Percentiles rank a stretch among this genome's conserved stretches.
Evolutionary conservation across 768 basidiomycete species (phyloP).

Genomic region (Cystobasidium tubakii): DNA sequence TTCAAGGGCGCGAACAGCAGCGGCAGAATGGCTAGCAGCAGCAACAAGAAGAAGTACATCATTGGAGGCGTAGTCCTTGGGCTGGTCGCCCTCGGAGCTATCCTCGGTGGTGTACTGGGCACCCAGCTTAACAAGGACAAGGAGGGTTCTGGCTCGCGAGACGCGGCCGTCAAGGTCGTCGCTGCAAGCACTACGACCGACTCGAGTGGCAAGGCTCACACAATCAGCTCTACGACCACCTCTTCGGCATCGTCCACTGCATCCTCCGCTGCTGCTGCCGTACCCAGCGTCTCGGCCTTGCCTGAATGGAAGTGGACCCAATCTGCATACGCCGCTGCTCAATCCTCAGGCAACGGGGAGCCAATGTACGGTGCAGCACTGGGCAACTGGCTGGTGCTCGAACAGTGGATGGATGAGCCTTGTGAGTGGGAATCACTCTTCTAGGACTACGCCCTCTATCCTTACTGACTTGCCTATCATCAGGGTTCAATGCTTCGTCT

Average conservation of each 20-base stretch:
- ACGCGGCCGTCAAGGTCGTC: background rate
- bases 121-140: conserved; percentile 13
- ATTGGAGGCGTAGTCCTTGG: conserved; percentile 1
- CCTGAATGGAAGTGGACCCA: conserved; percentile 34
- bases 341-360: background rate
- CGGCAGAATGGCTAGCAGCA: background rate
- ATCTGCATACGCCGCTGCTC: conserved; percentile 21
- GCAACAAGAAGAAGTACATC: background rate
- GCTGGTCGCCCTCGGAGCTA: conserved; percentile 6
- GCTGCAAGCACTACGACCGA: background rate
- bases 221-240: conserved; percentile 10
- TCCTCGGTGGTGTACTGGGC: conserved; percentile 29
- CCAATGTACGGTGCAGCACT: conserved; percentile 31
- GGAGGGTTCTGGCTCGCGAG: background rate
- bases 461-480: background rate
- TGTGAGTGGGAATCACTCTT: background rate
- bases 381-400: conserved; percentile 35
- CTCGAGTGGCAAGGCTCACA: conserved; percentile 4
- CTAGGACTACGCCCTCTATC: background rate
- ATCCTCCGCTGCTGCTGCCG: conserved; percentile 5
- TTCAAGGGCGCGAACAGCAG: background rate
- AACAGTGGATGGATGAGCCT: conserved; percentile 37
- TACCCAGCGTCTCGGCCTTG: conserved; percentile 25
- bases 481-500: conserved; percentile 35
- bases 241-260: background rate